Conservation (phyloP, 2,329 filamentous ascomycete genomes). For the Aspergillus spinulosporus region DNA sequence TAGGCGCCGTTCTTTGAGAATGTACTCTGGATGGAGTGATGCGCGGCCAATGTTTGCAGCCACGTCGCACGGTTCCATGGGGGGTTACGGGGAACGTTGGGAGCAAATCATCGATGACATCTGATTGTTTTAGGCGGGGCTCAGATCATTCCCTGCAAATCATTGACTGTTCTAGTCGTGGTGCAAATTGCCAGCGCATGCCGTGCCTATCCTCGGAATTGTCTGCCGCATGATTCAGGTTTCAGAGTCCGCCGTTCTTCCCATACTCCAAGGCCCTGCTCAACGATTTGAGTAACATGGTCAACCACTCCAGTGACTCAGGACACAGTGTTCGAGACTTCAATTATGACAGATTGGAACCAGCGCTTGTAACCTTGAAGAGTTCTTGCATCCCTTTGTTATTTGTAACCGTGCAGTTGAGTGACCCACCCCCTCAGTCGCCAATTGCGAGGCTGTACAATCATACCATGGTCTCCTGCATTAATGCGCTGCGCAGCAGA, state of each 20-base stretch:
- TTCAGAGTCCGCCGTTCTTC: neutral
- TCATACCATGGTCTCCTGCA: constrained; percentile 7
- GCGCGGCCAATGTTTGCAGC: neutral
- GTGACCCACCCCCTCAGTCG: constrained; percentile 3
- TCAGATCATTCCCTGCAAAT: constrained; percentile 24
- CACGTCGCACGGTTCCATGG: constrained; percentile 25
- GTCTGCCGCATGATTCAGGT: constrained; percentile 17
- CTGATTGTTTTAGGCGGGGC: constrained; percentile 14
- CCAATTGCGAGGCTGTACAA: neutral
- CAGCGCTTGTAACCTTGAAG: neutral
- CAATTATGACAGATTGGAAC: neutral
- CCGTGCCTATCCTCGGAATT: constrained; percentile 25
- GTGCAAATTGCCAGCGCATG: constrained; percentile 19
- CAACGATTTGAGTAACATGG: neutral
- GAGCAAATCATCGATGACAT: constrained; percentile 18
- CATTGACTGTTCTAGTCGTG: constrained; percentile 24
- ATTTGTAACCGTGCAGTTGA: too few species aligned
- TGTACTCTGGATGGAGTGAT: neutral
- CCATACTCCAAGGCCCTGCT: neutral
- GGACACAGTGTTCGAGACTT: neutral
- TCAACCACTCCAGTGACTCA: neutral
- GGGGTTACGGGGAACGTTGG: constrained; percentile 18
- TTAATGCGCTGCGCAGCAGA: constrained; percentile 12
- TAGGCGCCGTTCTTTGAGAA: neutral
- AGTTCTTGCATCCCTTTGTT: neutral